Evolutionary conservation across 2,329 filamentous ascomycete genomes (phyloP).

Genomic region (Colletotrichum sublineola): DNA sequence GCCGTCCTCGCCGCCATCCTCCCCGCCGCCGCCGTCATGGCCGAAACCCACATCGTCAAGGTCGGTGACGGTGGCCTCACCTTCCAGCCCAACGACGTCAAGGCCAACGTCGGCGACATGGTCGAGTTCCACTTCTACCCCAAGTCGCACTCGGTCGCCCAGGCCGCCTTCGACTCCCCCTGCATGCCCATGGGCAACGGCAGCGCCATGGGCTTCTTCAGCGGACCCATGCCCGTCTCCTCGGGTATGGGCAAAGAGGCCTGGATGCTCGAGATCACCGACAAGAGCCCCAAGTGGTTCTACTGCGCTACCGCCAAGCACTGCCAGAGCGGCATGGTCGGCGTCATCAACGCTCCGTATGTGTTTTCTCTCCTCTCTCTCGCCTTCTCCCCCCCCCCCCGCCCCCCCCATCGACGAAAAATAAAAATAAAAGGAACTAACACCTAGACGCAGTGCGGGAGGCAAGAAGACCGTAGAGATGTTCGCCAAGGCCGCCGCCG

Average conservation of each 20-base stretch:
- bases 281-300: slow-evolving; percentile 71
- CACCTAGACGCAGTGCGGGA: neutral
- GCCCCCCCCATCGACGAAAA: too few relatives aligned
- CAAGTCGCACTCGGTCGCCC: slow-evolving; percentile 72
- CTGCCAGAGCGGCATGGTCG: slow-evolving; percentile 73
- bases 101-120: slow-evolving; percentile 62
- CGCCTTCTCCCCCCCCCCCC: too few relatives aligned
- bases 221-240: slow-evolving; percentile 55
- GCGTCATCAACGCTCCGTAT: slow-evolving; percentile 52
- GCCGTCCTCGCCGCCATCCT: slow-evolving; percentile 29
- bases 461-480: slow-evolving; percentile 26
- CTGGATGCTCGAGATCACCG: slow-evolving; percentile 48
- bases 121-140: slow-evolving; percentile 61
- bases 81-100: slow-evolving; percentile 65
- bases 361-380: neutral
- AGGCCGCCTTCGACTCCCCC: slow-evolving; percentile 71
- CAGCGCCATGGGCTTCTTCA: slow-evolving; percentile 61
- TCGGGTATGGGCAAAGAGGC: slow-evolving; percentile 43
- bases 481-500: slow-evolving; percentile 31
- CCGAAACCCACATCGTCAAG: slow-evolving; percentile 45
- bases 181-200: slow-evolving; percentile 66
- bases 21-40: slow-evolving; percentile 22
- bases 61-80: slow-evolving; percentile 52
- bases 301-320: slow-evolving; percentile 72
- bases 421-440: neutral